These are phyloP conservation scores for Arthrobotrys sinensis DNA, from an alignment of 2,329 filamentous ascomycete species.

Conservation along the genomic window DNA sequence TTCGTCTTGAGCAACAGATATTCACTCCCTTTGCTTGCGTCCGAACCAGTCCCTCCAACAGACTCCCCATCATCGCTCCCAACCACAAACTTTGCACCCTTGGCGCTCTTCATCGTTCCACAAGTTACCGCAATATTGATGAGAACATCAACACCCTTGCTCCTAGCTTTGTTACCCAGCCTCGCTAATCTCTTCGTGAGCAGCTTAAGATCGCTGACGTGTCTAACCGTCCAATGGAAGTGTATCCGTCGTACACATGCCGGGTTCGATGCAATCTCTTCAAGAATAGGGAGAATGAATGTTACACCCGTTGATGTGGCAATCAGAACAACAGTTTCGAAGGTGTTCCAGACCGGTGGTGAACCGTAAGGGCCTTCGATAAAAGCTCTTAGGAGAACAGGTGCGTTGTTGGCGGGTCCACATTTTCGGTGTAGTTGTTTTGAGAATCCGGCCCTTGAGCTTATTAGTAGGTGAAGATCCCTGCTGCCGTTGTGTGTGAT, in stretches of 20 bases:
- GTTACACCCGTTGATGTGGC: conserved; percentile 96
- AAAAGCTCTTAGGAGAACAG: conserved; percentile 76
- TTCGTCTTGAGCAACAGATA: conserved; percentile 28
- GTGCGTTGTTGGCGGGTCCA: conserved; percentile 52
- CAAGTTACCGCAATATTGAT: conserved; percentile 54
- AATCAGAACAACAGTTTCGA: conserved; percentile 93
- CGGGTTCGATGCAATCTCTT: conserved; percentile 71
- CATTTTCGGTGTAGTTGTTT: conserved; percentile 79
- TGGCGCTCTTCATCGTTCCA: conserved; percentile 54
- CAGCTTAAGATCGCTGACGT: conserved; percentile 55
- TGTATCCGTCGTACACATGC: conserved; percentile 49
- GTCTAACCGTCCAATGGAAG: conserved; percentile 58
- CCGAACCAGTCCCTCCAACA: neutral
- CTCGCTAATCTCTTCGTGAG: conserved; percentile 51
- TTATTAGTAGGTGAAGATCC: conserved; percentile 91
- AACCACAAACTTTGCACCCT: conserved; percentile 32
- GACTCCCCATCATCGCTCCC: conserved; percentile 27
- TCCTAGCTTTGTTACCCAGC: conserved; percentile 33
- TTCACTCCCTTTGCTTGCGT: conserved; percentile 39
- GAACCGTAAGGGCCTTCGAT: conserved; percentile 96
- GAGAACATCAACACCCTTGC: conserved; percentile 49
- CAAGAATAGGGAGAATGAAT: conserved; percentile 88
- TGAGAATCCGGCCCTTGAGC: conserved; percentile 92
- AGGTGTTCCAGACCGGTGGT: conserved; percentile 89
- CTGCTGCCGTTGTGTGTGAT: conserved; percentile 72